Percentiles rank a stretch among this genome's conserved stretches.
Conservation (phyloP, 805 yeast genomes). For the Cyberlindnera veronae region DNA sequence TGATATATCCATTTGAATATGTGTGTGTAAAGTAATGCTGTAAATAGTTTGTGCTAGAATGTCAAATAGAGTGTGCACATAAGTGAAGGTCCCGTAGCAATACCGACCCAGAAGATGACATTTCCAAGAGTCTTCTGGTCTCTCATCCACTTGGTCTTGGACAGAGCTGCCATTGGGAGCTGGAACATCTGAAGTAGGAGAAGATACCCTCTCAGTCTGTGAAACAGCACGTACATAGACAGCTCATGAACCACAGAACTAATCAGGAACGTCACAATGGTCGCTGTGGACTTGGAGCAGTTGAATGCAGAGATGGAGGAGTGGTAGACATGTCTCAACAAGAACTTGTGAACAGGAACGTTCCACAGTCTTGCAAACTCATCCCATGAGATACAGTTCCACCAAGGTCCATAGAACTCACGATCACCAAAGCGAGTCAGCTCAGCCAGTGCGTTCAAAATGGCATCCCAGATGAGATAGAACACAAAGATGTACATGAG, state of each 20-base stretch:
- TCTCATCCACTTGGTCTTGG: constrained; percentile 55
- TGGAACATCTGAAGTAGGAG: constrained; percentile 83
- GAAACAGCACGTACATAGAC: constrained; percentile 87
- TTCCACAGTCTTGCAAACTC: constrained; percentile 95
- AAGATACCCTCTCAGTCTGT: constrained; percentile 75
- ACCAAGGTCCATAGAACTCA: constrained; percentile 94
- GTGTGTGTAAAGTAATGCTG: background rate
- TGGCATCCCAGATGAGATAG: constrained; percentile 94
- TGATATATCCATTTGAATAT: constrained; percentile 3
- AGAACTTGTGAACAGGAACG: constrained; percentile 84
- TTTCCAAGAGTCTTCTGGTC: constrained; percentile 65
- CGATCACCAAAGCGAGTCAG: constrained; percentile 84
- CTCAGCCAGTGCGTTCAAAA: constrained; percentile 86
- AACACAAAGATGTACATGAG: constrained; percentile 73
- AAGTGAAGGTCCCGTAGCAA: constrained; percentile 84
- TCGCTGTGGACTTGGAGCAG: constrained; percentile 63
- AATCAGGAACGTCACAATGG: constrained; percentile 71
- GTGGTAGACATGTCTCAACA: constrained; percentile 91
- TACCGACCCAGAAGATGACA: constrained; percentile 86
- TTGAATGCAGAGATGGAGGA: constrained; percentile 76
- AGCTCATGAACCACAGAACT: constrained; percentile 86
- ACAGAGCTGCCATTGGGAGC: constrained; percentile 68
- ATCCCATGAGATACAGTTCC: constrained; percentile 94
- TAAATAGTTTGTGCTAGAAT: constrained; percentile 38
- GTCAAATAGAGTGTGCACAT: constrained; percentile 81